These are phyloP conservation scores for Chrysoporthe austroafricana DNA, from an alignment of 2,329 filamentous ascomycete genomes.

Conservation along the genomic window DNA sequence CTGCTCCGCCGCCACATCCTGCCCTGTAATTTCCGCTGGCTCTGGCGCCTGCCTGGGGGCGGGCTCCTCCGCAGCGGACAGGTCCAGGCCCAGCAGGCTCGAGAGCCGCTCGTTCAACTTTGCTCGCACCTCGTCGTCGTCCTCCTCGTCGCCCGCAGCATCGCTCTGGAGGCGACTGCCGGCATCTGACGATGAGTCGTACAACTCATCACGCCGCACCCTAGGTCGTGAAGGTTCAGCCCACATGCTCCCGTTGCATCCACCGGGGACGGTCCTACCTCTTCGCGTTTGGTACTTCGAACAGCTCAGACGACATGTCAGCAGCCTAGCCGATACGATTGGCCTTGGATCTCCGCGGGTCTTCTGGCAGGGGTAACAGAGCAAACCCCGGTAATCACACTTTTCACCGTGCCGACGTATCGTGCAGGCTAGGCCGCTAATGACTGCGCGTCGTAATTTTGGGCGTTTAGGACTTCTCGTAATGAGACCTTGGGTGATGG, in stretches of 20 bases:
- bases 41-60: not conserved
- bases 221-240: slow-evolving; percentile 38
- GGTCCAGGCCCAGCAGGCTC: slow-evolving; percentile 45
- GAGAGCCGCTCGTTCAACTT: slow-evolving; percentile 54
- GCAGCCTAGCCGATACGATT: not conserved
- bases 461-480: not conserved
- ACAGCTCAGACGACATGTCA: slow-evolving; percentile 43
- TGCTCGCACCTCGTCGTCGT: slow-evolving; percentile 46
- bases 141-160: slow-evolving; percentile 37
- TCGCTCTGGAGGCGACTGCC: slow-evolving; percentile 31
- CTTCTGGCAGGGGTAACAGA: not conserved
- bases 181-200: slow-evolving; percentile 42
- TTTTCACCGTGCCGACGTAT: not conserved
- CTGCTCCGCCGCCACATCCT: slow-evolving; percentile 20
- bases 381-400: not conserved
- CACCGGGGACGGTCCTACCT: slow-evolving; percentile 41
- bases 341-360: not conserved
- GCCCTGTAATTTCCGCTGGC: not conserved
- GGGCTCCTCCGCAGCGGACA: not conserved
- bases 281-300: slow-evolving; percentile 56
- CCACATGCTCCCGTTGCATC: not conserved
- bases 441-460: not conserved
- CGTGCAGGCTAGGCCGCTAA: not conserved
- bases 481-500: not conserved
- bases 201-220: slow-evolving; percentile 60